A percentile compares a stretch with the other conserved stretches of the same genome.
Conservation (phyloP, 2,329 filamentous ascomycete genomes). For the Exophiala mesophila region DNA sequence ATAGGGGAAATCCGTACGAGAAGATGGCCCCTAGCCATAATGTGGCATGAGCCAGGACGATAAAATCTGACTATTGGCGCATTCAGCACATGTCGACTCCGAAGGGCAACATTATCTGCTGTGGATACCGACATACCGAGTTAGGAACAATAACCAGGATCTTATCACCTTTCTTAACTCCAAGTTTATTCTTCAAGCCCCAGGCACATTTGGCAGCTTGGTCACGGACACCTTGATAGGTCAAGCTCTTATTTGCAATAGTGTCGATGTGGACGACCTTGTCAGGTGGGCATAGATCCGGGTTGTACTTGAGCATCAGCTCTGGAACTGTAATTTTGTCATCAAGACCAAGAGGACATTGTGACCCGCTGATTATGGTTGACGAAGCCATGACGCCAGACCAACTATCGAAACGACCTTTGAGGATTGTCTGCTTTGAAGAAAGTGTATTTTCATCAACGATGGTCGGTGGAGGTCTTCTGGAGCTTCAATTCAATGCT, state of each 20-base stretch:
- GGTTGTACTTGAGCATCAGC: constrained; percentile 28
- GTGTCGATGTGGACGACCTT: constrained; percentile 28
- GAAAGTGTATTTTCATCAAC: no score
- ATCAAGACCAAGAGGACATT: constrained; percentile 7
- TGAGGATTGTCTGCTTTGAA: no score
- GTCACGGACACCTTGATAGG: constrained; percentile 28
- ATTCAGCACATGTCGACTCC: no score
- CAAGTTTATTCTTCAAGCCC: constrained; percentile 24
- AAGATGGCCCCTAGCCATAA: constrained; percentile 29
- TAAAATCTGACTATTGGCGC: constrained; percentile 28
- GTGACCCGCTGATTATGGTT: constrained; percentile 1
- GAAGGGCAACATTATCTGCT: no score
- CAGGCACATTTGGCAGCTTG: constrained; percentile 25
- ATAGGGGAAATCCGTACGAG: constrained; percentile 8
- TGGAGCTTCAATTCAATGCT: no score
- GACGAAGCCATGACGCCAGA: background rate
- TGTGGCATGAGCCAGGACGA: constrained; percentile 28
- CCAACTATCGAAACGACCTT: no score
- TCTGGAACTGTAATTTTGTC: constrained; percentile 26
- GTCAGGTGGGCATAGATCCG: constrained; percentile 23
- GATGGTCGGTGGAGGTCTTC: no score
- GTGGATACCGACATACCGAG: constrained; percentile 12
- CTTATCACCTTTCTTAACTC: constrained; percentile 23
- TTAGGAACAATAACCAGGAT: constrained; percentile 28
- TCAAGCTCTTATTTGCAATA: constrained; percentile 26